These are phyloP conservation scores for Curvularia verruculosa DNA, from an alignment of 2,329 filamentous ascomycete genomes.

Conservation along the genomic window DNA sequence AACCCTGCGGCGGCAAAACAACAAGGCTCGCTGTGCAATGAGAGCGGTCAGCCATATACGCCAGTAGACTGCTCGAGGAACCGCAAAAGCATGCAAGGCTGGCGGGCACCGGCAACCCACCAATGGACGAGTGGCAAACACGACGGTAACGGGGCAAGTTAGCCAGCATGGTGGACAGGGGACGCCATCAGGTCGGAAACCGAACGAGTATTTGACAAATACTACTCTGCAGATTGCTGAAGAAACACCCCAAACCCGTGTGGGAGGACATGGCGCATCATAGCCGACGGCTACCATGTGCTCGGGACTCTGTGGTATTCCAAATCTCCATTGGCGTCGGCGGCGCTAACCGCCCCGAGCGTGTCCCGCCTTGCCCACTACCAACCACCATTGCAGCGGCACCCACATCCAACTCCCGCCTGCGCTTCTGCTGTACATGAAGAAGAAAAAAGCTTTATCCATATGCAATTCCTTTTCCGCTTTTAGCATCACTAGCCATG, in stretches of 20 bases:
- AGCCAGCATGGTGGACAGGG: constrained; percentile 8
- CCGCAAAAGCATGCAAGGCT: constrained; percentile 3
- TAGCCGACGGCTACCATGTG: constrained; percentile 11
- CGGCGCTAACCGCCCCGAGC: constrained; percentile 27
- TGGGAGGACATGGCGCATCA: constrained; percentile 3
- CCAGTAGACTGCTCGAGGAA: background rate
- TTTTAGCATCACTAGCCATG: background rate
- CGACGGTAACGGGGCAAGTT: background rate
- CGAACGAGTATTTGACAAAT: constrained; percentile 29
- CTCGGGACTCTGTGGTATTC: constrained; percentile 34
- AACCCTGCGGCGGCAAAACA: constrained; percentile 3
- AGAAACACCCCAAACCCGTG: constrained; percentile 5
- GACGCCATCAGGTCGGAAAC: constrained; percentile 3
- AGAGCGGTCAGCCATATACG: constrained; percentile 1
- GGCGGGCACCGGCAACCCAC: constrained; percentile 6
- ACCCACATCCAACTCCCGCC: constrained; percentile 15
- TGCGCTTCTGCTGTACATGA: constrained; percentile 14
- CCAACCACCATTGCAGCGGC: constrained; percentile 21
- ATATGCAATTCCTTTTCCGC: constrained; percentile 1
- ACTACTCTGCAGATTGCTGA: background rate
- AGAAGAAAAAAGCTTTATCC: constrained; percentile 9
- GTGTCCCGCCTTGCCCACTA: constrained; percentile 15
- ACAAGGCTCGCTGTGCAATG: background rate
- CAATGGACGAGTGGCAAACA: constrained; percentile 23
- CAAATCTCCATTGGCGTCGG: constrained; percentile 31